Percentiles rank a stretch among this genome's conserved stretches.
These are phyloP conservation scores for Dendrobium catenatum DNA, from an alignment of 106 monocot species.

Conservation along the genomic window DNA sequence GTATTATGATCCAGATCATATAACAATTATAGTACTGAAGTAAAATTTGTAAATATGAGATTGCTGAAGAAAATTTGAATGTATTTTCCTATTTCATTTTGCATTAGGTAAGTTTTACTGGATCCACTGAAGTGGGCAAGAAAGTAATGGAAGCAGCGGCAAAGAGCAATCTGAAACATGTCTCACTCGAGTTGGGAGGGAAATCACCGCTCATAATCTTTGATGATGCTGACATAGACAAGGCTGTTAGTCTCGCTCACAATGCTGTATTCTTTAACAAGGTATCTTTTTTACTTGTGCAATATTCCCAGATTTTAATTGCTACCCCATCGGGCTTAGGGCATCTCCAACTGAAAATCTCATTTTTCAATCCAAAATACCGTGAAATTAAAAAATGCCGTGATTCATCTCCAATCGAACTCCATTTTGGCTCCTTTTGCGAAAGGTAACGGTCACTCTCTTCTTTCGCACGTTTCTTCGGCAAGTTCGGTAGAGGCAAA, in stretches of 20 bases:
- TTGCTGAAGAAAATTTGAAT: not conserved
- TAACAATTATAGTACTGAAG: not conserved
- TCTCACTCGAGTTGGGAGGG: slow-evolving; percentile 83
- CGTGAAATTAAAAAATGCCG: no score
- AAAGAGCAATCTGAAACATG: slow-evolving; percentile 79
- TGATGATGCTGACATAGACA: slow-evolving; percentile 79
- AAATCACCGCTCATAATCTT: slow-evolving; percentile 84
- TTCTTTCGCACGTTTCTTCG: no score
- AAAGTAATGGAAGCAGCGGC: slow-evolving; percentile 79
- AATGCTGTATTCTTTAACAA: slow-evolving; percentile 30
- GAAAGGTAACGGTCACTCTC: no score
- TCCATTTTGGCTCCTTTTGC: no score
- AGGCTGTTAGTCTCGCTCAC: slow-evolving; percentile 50
- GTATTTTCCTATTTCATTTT: not conserved
- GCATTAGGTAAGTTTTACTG: slow-evolving; percentile 69
- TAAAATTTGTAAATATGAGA: not conserved
- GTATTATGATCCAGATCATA: no score
- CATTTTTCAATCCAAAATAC: no score
- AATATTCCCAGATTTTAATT: no score
- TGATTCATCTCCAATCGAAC: no score
- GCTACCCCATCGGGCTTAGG: no score
- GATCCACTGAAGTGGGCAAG: slow-evolving; percentile 70
- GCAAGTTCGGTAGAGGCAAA: no score
- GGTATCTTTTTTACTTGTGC: not conserved
- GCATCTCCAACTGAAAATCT: no score